Evolutionary conservation across 176 grass and related monocot species (phyloP).

Genomic region (Ensete glaucum): DNA sequence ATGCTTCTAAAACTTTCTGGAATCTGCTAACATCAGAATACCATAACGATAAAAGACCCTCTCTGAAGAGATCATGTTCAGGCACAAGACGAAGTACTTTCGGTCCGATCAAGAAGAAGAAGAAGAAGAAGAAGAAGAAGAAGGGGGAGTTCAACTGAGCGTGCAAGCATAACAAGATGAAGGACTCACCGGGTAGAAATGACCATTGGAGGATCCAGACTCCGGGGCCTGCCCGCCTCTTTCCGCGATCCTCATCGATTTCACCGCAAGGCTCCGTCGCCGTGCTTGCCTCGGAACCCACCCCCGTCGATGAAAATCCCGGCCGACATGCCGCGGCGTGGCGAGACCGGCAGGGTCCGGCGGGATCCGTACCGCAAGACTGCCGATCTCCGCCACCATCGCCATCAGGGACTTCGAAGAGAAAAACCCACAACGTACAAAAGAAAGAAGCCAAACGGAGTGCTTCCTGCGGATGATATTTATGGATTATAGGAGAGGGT

Average conservation of each 20-base stretch:
- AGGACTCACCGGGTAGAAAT: conserved; percentile 32
- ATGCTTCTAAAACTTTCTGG: no score
- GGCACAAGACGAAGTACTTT: neutral
- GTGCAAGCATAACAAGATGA: neutral
- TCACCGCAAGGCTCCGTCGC: conserved; percentile 34
- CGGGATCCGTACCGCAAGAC: conserved; percentile 24
- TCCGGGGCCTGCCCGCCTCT: conserved; percentile 29
- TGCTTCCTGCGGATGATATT: neutral
- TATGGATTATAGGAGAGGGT: neutral
- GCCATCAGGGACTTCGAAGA: conserved; percentile 17
- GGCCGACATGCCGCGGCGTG: neutral
- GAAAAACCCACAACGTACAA: neutral
- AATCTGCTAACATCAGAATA: no score
- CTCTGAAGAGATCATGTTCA: no score
- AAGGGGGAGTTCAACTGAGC: neutral
- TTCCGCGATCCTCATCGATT: conserved; percentile 35
- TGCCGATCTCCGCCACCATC: conserved; percentile 52
- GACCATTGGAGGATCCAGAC: conserved; percentile 54
- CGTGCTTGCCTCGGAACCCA: neutral
- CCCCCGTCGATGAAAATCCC: neutral
- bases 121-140: conserved; percentile 8
- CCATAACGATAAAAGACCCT: no score
- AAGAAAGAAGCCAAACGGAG: neutral
- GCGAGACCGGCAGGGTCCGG: neutral
- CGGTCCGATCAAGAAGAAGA: neutral